Evolutionary conservation across 768 basidiomycete species (phyloP).

Genomic region (Lactarius deliciosus): DNA sequence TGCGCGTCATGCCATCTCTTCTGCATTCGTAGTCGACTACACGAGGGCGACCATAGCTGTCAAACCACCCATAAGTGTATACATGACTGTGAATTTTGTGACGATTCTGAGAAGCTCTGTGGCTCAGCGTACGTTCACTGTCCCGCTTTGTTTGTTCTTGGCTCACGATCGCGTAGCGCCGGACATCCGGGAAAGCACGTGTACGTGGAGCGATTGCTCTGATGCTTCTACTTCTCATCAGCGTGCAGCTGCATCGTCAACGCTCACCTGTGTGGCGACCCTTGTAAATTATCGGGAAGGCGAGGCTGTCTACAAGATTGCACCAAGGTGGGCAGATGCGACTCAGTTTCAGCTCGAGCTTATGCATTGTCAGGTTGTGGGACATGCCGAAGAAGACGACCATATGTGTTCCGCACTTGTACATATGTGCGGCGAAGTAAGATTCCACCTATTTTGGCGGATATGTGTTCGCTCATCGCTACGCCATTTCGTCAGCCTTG

Average conservation of each 20-base stretch:
- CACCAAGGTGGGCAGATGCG: slow-evolving; percentile 44
- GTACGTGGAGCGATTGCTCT: slow-evolving; percentile 36
- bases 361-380: slow-evolving; percentile 40
- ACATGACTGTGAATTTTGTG: slow-evolving; percentile 45
- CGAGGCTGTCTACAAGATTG: slow-evolving; percentile 54
- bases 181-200: slow-evolving; percentile 57
- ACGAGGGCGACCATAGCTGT: slow-evolving; percentile 51
- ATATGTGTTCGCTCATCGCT: neutral
- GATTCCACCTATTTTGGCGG: neutral
- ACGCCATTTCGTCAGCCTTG: slow-evolving; percentile 18
- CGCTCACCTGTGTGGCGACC: slow-evolving; percentile 53
- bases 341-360: neutral
- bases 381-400: slow-evolving; percentile 48
- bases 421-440: slow-evolving; percentile 58
- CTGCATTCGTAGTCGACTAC: slow-evolving; percentile 49
- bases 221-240: neutral
- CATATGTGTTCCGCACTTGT: slow-evolving; percentile 56
- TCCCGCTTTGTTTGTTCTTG: neutral
- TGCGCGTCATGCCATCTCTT: slow-evolving; percentile 50
- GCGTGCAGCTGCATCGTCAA: slow-evolving; percentile 48
- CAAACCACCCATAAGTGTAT: slow-evolving; percentile 49
- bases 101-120: slow-evolving; percentile 40
- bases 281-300: slow-evolving; percentile 46
- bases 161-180: slow-evolving; percentile 40
- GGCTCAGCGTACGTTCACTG: slow-evolving; percentile 45